Evolutionary conservation across 192 early-diverging fungal species (phyloP), one percentile per base, ranked within the genome.

Genomic region (Rhizoclosmatium globosum): DNA sequence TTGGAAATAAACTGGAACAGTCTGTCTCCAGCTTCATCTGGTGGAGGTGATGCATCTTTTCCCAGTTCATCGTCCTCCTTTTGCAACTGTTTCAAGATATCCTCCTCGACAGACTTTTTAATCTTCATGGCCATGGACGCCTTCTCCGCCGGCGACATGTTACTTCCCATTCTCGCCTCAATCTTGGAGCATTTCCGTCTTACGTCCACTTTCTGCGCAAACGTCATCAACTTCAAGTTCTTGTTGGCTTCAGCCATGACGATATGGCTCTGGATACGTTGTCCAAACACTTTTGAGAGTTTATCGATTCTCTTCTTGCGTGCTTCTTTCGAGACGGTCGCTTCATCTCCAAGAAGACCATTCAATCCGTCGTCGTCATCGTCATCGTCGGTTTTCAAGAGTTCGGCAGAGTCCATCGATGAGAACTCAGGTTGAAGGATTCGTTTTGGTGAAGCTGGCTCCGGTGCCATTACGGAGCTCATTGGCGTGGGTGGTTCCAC

Each of bases 251-350:
- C 70, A 9, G 45, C 67, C 17, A 59, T 31, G 11, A 83, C 66
- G 43, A 76, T 48, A 41, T 72, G 68, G 69, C 56, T 76, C 15
- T 48, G 62, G 64, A 89, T 86, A 46, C 87, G 74, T 43, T 89
- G 59, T 0, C 87, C 87, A 67, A 89, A 74, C 46, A 87, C 31
- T 47, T 71, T 47, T 3, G 82, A 84, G 3, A 89, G 66, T 72
- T 89, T 89, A 74, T 89, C 85, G 6, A 87, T 39, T 2, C 79
- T 47, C 45, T 84, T 77, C 68, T 89, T 89, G 31, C 84, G 69
- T 38, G 82, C 71, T 38, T 71, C 53, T 41, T 71, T 79, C 7
- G 77, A 71, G 7, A 70, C 59, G 31, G 41, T n/a, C 23, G 13
- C 46, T 13, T 56, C 50, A 48, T 74, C 73, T 7, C 23, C 41